phyloP scores from a whole-genome alignment of 2,329 filamentous ascomycete genomes.

The Phialocephala sp. region DNA sequence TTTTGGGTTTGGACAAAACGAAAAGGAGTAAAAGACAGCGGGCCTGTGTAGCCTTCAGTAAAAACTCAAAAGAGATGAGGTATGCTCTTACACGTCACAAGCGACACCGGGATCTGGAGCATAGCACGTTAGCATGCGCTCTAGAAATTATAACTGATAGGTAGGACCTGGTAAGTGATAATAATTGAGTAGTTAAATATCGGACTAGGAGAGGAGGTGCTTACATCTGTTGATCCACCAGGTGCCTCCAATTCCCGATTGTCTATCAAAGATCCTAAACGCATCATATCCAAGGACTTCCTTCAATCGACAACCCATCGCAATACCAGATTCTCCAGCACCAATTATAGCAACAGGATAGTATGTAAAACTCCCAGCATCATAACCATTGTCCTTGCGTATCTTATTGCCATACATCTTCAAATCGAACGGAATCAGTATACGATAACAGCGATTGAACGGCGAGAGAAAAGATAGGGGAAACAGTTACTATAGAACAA shows the following conservation, averaged over 20 bases:
- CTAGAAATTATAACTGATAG: background rate
- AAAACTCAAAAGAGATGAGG: too few relatives aligned
- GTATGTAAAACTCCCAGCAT: slow-evolving; percentile 45
- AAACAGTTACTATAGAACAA: background rate
- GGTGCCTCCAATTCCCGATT: slow-evolving; percentile 55
- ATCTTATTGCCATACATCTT: slow-evolving; percentile 44
- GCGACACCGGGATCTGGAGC: slow-evolving; percentile 53
- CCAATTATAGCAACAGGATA: slow-evolving; percentile 58
- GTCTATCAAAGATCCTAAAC: slow-evolving; percentile 62
- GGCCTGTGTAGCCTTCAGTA: slow-evolving; percentile 47
- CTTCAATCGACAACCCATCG: slow-evolving; percentile 62
- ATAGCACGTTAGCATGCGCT: background rate
- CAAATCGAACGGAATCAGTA: background rate
- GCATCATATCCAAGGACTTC: slow-evolving; percentile 59
- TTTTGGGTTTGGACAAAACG: slow-evolving; percentile 63
- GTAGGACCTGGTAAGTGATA: background rate
- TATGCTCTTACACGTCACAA: slow-evolving; percentile 52
- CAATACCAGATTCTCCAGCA: slow-evolving; percentile 63
- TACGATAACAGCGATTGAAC: background rate
- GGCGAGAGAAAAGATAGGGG: too few relatives aligned
- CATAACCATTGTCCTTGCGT: slow-evolving; percentile 47
- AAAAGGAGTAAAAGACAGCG: slow-evolving; percentile 62
- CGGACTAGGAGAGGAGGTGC: background rate
- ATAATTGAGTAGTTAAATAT: background rate
- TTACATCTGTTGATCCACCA: slow-evolving; percentile 63